Conservation (phyloP, 495 filamentous ascomycete species). For the Glonium stellatum region DNA sequence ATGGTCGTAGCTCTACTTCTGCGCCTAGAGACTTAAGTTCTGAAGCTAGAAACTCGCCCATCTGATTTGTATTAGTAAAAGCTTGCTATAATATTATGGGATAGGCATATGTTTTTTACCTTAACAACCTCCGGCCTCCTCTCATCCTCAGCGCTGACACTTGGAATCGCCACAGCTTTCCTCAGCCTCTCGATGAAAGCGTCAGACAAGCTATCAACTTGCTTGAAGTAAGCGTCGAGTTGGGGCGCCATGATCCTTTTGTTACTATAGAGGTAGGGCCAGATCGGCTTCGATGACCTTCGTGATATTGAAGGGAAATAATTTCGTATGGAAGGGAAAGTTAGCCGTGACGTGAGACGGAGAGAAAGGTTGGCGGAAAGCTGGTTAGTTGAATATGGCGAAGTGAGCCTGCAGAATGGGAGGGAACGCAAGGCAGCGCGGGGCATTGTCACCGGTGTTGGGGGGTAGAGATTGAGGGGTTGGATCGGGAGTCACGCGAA, state of each 20-base stretch:
- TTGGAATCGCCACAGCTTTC: constrained; percentile 92
- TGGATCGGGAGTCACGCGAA: background rate
- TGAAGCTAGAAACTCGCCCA: constrained; percentile 83
- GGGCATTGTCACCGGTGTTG: too few species aligned
- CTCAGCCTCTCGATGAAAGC: constrained; percentile 87
- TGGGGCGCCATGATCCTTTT: constrained; percentile 35
- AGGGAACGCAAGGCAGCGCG: background rate
- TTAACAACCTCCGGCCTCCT: constrained; percentile 81
- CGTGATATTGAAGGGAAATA: background rate
- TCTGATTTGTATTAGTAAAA: constrained; percentile 41
- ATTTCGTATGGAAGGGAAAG: background rate
- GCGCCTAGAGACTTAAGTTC: constrained; percentile 82
- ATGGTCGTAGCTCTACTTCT: constrained; percentile 68
- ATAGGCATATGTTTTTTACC: constrained; percentile 33
- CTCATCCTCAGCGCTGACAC: constrained; percentile 82
- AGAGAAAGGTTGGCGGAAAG: background rate
- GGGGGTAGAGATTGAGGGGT: background rate
- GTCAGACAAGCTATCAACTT: constrained; percentile 70
- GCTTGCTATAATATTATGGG: background rate
- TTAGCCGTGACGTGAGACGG: background rate
- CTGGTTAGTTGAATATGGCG: background rate
- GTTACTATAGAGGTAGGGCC: constrained; percentile 36
- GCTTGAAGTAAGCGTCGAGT: constrained; percentile 37
- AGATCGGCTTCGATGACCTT: constrained; percentile 5
- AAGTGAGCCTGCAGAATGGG: background rate